These are phyloP conservation scores for Mesotaenium endlicherianum DNA, from an alignment of 139 green algal species.

Conservation along the genomic window DNA sequence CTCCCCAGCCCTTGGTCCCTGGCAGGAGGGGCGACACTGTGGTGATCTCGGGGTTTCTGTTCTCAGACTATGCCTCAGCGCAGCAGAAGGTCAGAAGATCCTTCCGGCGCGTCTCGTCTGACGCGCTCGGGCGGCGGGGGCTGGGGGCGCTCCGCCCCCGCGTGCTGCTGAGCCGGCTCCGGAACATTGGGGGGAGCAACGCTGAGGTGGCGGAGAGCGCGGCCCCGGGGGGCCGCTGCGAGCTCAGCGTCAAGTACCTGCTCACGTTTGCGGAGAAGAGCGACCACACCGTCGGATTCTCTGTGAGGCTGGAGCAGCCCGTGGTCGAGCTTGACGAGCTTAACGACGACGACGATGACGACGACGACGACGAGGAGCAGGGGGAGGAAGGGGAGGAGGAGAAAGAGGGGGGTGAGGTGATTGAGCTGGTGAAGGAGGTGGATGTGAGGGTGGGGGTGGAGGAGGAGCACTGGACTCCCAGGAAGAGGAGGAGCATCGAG, in stretches of 20 bases:
- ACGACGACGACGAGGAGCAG: constrained; percentile 18
- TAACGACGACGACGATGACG: not conserved
- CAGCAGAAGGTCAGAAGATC: too few species aligned
- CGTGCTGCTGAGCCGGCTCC: too few species aligned
- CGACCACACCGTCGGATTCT: not conserved
- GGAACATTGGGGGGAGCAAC: too few species aligned
- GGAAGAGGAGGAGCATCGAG: constrained; percentile 2
- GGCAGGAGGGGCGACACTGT: too few species aligned
- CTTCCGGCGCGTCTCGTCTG: too few species aligned
- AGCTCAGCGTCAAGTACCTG: not conserved
- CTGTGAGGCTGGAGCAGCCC: not conserved
- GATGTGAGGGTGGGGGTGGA: not conserved
- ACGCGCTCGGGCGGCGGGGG: too few species aligned
- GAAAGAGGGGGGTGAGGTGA: not conserved
- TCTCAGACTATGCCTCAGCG: too few species aligned
- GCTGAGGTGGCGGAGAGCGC: too few species aligned
- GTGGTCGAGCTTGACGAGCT: not conserved
- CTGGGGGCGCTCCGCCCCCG: too few species aligned
- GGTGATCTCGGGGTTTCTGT: too few species aligned
- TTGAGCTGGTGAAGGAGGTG: constrained; percentile 4
- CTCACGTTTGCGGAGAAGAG: not conserved
- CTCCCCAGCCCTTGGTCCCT: too few species aligned
- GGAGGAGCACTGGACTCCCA: not conserved
- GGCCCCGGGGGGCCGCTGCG: not conserved
- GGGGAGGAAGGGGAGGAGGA: constrained; percentile 3